Percentiles rank a stretch among this genome's conserved stretches.
These are phyloP conservation scores for Xylaria arbuscula DNA, from an alignment of 2,329 filamentous ascomycete genomes.

Conservation along the genomic window DNA sequence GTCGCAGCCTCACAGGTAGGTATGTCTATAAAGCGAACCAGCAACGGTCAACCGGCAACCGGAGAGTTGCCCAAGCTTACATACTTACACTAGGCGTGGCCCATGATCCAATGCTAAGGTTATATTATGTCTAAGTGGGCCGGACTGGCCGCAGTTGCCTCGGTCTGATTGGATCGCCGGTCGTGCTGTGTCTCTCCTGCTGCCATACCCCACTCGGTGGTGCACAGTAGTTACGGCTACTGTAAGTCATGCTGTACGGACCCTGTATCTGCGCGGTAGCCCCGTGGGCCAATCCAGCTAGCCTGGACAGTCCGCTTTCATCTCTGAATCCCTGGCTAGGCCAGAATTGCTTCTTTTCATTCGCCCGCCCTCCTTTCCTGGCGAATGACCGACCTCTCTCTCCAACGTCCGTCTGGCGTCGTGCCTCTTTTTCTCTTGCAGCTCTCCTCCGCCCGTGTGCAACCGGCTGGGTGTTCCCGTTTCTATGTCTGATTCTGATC, in stretches of 20 bases:
- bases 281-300: slow-evolving; percentile 10
- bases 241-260: slow-evolving; percentile 5
- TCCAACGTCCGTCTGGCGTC: slow-evolving; percentile 29
- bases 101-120: neutral
- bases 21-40: too few relatives aligned
- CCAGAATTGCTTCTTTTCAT: slow-evolving; percentile 39
- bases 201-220: slow-evolving; percentile 5
- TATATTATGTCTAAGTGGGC: slow-evolving; percentile 14
- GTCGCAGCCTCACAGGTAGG: too few relatives aligned
- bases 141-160: neutral
- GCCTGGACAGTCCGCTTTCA: slow-evolving; percentile 35
- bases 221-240: slow-evolving; percentile 16
- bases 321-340: slow-evolving; percentile 31
- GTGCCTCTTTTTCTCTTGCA: slow-evolving; percentile 23
- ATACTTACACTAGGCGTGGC: neutral
- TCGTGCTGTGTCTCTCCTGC: neutral
- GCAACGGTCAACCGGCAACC: too few relatives aligned
- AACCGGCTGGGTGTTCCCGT: slow-evolving; percentile 24
- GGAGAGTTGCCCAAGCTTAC: neutral
- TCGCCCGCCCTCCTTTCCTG: slow-evolving; percentile 37
- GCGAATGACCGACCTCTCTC: slow-evolving; percentile 31
- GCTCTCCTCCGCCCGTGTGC: slow-evolving; percentile 30
- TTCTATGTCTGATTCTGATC: slow-evolving; percentile 21
- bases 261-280: neutral
- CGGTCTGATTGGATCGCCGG: slow-evolving; percentile 26